phyloP scores from a whole-genome alignment of 305 asterid species.

The Solanum chacoense region DNA sequence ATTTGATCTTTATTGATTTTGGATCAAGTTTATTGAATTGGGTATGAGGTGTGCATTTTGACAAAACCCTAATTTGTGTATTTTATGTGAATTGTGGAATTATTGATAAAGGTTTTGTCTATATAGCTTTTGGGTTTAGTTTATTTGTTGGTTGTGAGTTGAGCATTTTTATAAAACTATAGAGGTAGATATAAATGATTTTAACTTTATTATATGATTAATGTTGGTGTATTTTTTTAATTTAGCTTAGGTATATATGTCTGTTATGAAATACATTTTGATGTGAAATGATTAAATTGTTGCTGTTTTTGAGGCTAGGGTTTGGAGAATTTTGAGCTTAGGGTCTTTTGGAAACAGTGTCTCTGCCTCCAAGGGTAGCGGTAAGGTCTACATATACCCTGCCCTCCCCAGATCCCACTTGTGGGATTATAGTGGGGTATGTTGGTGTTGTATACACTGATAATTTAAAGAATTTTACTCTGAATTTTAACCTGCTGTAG shows the following conservation, averaged over 20 bases:
- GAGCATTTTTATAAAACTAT: not conserved
- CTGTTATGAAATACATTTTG: not conserved
- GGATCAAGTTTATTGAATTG: not conserved
- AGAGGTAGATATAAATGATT: not conserved
- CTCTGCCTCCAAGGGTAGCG: not conserved
- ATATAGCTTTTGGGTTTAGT: not conserved
- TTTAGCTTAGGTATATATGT: not conserved
- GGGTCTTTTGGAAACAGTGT: not conserved
- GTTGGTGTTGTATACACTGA: not conserved
- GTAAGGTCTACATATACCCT: not conserved
- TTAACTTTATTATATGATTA: not conserved
- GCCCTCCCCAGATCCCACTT: not conserved
- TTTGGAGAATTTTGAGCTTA: not conserved
- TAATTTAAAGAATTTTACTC: not conserved
- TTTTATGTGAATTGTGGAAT: constrained; percentile 1
- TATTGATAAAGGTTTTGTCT: not conserved
- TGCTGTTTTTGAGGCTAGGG: not conserved
- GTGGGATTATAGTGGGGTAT: not conserved
- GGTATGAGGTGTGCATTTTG: not conserved
- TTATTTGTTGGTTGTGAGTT: not conserved
- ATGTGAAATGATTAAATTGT: not conserved
- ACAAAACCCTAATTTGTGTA: not conserved
- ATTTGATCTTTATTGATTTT: not conserved
- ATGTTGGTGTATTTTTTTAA: not conserved
- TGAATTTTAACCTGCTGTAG: not conserved